Evolutionary conservation across 108 stramenopile species (phyloP), one percentile per base, ranked within the genome.

Genomic region (Nitzschia sp.): DNA sequence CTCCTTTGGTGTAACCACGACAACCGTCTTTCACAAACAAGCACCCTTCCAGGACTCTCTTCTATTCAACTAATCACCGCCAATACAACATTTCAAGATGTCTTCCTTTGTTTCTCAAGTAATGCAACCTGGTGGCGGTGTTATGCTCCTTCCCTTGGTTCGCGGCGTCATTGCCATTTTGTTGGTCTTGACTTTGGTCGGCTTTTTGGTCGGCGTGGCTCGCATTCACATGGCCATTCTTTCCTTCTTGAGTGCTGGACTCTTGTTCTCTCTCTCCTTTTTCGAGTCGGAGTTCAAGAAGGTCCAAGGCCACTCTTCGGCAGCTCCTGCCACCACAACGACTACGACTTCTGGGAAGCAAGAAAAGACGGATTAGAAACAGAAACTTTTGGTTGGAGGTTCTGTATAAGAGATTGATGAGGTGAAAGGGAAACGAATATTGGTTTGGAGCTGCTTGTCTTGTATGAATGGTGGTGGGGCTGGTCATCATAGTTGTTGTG

Each of bases 201-300:
- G 73, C 8, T 85, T 85, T 61, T 53, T 83, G 22, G 75, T 73
- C 11, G 89, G 81, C 22, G 79, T 94, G 11, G 92, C 92, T 24
- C 75, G 92, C 22, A 81, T 94, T 65, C 92, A 94, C 75, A 94
- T 94, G 92, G 88, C 78, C 15, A 80, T 94, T 44, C 83, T 94
- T 12, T 79, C 80, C 37, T 83, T 75, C 52, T 72, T 94, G 57
- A 70, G 82, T 25, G 77, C 63, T 22, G 92, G 92, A 17, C 65
- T 94, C 34, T 68, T 94, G 34, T 57, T 91, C 25, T 85, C 83
- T 37, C 73, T 94, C 17, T 78, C 85, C 17, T 83, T 87, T 70
- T 94, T 94, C 57, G 87, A 90, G 77, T 63, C 57, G 48, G 89
- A 86, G 42, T 94, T 83, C 83, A 84, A 86, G 48, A 90, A 89